These are phyloP conservation scores for Exsudoporus floridanus DNA, from an alignment of 1,284 basidiomycete species.

Conservation along the genomic window DNA sequence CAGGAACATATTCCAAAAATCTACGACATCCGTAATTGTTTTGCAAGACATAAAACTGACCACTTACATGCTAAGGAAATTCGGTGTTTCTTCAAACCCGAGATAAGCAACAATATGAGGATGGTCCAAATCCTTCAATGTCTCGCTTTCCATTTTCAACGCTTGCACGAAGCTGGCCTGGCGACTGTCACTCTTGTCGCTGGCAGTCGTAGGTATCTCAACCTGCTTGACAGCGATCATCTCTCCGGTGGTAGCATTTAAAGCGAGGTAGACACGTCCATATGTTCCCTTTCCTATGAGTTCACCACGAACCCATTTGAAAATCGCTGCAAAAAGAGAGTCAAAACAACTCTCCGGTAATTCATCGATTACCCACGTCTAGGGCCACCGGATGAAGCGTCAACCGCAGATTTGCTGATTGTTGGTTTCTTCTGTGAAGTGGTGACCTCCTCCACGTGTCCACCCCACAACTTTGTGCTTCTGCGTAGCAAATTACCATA, in stretches of 20 bases:
- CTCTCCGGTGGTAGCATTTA: slow-evolving; percentile 98
- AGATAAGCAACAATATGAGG: slow-evolving; percentile 97
- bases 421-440: slow-evolving; percentile 58
- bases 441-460: slow-evolving; percentile 87
- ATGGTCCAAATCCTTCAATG: slow-evolving; percentile 95
- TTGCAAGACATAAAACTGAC: neutral
- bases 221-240: slow-evolving; percentile 99
- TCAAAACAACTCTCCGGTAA: slow-evolving; percentile 19
- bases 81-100: slow-evolving; percentile 92
- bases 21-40: slow-evolving; percentile 41
- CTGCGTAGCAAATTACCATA: slow-evolving; percentile 61
- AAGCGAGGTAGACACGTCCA: slow-evolving; percentile 91
- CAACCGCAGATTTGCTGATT: slow-evolving; percentile 47
- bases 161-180: slow-evolving; percentile 89
- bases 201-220: slow-evolving; percentile 87
- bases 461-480: slow-evolving; percentile 96
- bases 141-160: slow-evolving; percentile 91
- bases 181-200: slow-evolving; percentile 85
- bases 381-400: slow-evolving; percentile 57
- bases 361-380: slow-evolving; percentile 49
- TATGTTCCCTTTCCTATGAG: slow-evolving; percentile 97
- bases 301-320: slow-evolving; percentile 99
- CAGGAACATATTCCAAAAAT: slow-evolving; percentile 98
- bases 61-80: slow-evolving; percentile 89
- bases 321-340: slow-evolving; percentile 61